Evolutionary conservation across 2,329 filamentous ascomycete genomes (phyloP).

Genomic region (Fusarium sp.): DNA sequence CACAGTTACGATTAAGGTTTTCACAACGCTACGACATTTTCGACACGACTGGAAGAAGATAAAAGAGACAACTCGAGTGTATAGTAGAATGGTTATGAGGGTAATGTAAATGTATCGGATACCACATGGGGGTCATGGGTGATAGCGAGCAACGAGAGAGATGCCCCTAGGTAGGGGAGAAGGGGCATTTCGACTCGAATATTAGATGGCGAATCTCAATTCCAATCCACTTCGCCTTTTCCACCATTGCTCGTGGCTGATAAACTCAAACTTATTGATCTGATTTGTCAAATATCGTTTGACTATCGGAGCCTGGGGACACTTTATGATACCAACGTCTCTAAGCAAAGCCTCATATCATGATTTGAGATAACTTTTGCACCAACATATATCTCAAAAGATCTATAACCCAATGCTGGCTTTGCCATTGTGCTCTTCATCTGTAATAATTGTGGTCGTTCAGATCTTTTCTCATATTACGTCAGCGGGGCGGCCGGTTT

Average conservation of each 20-base stretch:
- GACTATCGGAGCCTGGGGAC: background rate
- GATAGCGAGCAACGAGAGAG: slow-evolving; percentile 23
- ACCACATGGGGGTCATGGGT: slow-evolving; percentile 36
- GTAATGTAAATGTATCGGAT: slow-evolving; percentile 52
- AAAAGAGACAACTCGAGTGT: slow-evolving; percentile 40
- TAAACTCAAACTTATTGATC: background rate
- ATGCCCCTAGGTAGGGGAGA: slow-evolving; percentile 19
- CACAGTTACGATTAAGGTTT: slow-evolving; percentile 40
- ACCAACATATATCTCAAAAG: background rate
- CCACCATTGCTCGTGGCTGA: background rate
- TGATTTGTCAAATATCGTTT: background rate
- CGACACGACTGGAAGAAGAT: slow-evolving; percentile 21
- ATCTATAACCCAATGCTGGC: background rate
- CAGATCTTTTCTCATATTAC: slow-evolving; percentile 33
- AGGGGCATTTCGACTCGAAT: slow-evolving; percentile 18
- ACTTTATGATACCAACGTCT: too few relatives aligned
- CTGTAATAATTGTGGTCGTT: background rate
- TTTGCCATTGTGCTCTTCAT: background rate
- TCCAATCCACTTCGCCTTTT: slow-evolving; percentile 28
- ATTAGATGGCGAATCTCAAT: slow-evolving; percentile 48
- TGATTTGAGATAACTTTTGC: background rate
- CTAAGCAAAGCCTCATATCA: background rate
- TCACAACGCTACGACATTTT: slow-evolving; percentile 13
- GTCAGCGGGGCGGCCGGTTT: slow-evolving; percentile 40
- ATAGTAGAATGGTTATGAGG: slow-evolving; percentile 46